A percentile compares a stretch with the other conserved stretches of the same genome.
Conservation (phyloP, 2,329 filamentous ascomycete genomes). For the Aspergillus sp. region DNA sequence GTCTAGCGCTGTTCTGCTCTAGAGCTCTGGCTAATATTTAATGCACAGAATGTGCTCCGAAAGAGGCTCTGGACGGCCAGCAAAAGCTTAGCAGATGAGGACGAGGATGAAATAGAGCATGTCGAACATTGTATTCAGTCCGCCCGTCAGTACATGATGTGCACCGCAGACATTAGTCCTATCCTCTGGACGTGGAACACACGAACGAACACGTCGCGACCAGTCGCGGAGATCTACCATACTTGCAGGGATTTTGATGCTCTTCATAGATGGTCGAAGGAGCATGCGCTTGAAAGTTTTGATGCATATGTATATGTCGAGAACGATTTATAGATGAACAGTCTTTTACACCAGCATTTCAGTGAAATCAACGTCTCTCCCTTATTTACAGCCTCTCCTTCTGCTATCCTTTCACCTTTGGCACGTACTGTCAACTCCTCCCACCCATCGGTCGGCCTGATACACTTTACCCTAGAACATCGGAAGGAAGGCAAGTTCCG, state of each 20-base stretch:
- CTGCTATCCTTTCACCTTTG: too few relatives aligned
- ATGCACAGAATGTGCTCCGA: not conserved
- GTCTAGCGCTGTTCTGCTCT: not conserved
- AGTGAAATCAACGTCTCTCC: not conserved
- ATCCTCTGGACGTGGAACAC: not conserved
- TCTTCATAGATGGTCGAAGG: not conserved
- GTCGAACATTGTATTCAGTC: not conserved
- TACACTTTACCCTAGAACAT: too few relatives aligned
- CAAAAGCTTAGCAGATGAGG: not conserved
- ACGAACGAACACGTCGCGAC: not conserved
- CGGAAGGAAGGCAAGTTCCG: too few relatives aligned
- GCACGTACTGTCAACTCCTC: too few relatives aligned
- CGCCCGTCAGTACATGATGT: not conserved
- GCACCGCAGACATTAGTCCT: not conserved
- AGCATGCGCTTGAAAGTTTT: not conserved
- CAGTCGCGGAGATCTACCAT: not conserved
- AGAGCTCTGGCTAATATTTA: not conserved
- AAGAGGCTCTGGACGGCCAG: not conserved
- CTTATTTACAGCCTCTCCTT: too few relatives aligned
- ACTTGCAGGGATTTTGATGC: not conserved
- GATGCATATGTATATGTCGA: not conserved
- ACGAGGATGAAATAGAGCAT: not conserved
- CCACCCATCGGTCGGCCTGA: too few relatives aligned
- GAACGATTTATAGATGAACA: not conserved
- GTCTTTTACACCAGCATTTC: too few relatives aligned